Evolutionary conservation across 2,329 filamentous ascomycete genomes (phyloP), one percentile per base, ranked within the genome.

Genomic region (Verticillium isaacii): DNA sequence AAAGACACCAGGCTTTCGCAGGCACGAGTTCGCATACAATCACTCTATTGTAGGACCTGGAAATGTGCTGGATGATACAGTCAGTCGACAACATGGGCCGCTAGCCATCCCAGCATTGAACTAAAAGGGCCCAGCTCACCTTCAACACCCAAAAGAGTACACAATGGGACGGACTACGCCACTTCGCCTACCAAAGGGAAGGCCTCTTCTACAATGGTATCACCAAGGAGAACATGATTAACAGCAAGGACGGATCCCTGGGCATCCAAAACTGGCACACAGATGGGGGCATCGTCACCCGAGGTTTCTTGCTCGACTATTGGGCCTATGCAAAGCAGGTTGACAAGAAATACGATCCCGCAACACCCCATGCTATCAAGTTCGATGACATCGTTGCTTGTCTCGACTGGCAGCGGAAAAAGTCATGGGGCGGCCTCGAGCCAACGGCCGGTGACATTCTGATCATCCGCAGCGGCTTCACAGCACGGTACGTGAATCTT

Each of bases 271-370:
- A 72, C 12, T 58, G 56, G 56, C 56, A 58, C 36, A 15, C 56
- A 15, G 17, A 29, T 1, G 80, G 74, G 1, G 79, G 80, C 25
- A 75, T 84, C 2, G 77, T 78, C 2, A 81, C 80, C 2, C 75
- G 82, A 0, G 81, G 80, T 15, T 74, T 84, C 1, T 70, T 84
- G 0, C 69, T 84, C 0, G 85, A 87, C 68, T 86, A 80, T 57
- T 77, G 75, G 5, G 68, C 75, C 0, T 83, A 76, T 73, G 77
- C 77, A 8, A 69, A 76, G 29, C 66, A 65, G 0, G 70, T 77
- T 15, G 70, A 70, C 7, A 65, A 17, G 36, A 45, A 17, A 3
- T 58, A 58, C 32, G 56, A 58, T 25, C 56, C 56, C 14, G 7
- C 56, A 2, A 41, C 36, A 29, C 56, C 56, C 3, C 56, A 58